These are phyloP conservation scores for Salvia miltiorrhiza DNA, from an alignment of 257 asterid genomes.

Conservation along the genomic window DNA sequence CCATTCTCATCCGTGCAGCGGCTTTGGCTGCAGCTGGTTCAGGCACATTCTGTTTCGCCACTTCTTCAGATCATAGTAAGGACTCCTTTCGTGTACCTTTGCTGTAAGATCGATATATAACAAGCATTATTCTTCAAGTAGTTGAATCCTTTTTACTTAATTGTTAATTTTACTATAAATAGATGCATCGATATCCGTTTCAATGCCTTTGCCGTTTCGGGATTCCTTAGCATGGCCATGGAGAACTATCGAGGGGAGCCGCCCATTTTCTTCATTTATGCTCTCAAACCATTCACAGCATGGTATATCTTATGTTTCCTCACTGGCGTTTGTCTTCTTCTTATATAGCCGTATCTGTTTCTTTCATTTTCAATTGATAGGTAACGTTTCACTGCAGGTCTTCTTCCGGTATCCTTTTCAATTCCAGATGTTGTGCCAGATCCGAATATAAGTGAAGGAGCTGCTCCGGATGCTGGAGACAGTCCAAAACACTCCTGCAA, in stretches of 20 bases:
- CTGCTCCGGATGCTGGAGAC: constrained; percentile 29
- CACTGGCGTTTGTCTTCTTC: background rate
- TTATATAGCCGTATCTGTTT: background rate
- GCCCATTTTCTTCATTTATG: constrained; percentile 20
- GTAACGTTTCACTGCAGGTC: constrained; percentile 40
- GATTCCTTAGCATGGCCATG: constrained; percentile 41
- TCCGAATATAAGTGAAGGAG: constrained; percentile 33
- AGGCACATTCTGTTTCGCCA: constrained; percentile 36
- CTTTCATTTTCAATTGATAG: background rate
- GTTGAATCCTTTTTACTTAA: background rate
- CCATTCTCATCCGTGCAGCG: constrained; percentile 40
- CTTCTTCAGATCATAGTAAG: constrained; percentile 46
- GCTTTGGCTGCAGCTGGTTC: constrained; percentile 64
- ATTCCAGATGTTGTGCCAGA: constrained; percentile 31
- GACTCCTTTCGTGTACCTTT: background rate
- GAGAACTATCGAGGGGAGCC: constrained; percentile 34
- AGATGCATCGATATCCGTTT: constrained; percentile 41
- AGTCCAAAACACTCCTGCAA: constrained; percentile 50
- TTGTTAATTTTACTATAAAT: background rate
- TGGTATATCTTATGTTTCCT: constrained; percentile 35
- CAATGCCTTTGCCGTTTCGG: constrained; percentile 33
- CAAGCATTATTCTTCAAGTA: background rate
- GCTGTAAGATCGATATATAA: background rate
- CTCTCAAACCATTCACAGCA: constrained; percentile 29
- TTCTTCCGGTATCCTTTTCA: constrained; percentile 43